Evolutionary conservation across 2,329 filamentous ascomycete species (phyloP), one percentile per base, ranked within the genome.

Genomic region (Pseudocercospora cruenta): DNA sequence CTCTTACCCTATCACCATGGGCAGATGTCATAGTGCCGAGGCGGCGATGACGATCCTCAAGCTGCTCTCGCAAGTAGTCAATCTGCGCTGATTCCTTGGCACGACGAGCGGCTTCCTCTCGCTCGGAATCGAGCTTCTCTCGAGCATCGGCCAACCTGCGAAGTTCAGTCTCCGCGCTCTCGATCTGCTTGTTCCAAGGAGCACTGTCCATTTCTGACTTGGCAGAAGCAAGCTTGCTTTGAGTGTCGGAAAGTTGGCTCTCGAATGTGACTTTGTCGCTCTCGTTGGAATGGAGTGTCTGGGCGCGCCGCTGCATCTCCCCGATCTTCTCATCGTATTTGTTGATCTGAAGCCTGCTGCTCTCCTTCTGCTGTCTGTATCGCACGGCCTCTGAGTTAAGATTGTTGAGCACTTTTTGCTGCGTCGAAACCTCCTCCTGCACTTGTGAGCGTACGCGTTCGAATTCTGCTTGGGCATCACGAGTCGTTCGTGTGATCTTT

Each of bases 41-140:
- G 67, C 91, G 91, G 36, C 87, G 86, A 76, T 91, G 87, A 63
- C 90, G 87, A 70, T 93, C 90, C 69, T 87, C 87, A 28, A 93
- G 79, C 74, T 97, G 91, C 72, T 93, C 94, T 74, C 91, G 93
- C 36, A 94, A 85, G 71, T 91, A 89, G 64, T 96, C 92, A 10
- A 99, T 84, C 72, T 91, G 90, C 12, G 94, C 95, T 43, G 93
- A 86, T 68, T 96, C 93, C 3, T 90, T 88, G 5, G 93, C 93
- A 64, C 91, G 86, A 64, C 90, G 89, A 2, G 91, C 96, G 65
- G 90, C 92, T 73, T 96, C 91, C 8, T 93, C 86, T 39, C 97
- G 86, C 75, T 98, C 94, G n/a, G 85, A 82, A 53, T 90, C 90
- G 28, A 98, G 84, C 70, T 85, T 88, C 39, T 91, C 88, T 66